These are phyloP conservation scores for Macrophomina phaseolina DNA, from an alignment of 2,329 filamentous ascomycete species.

Conservation along the genomic window DNA sequence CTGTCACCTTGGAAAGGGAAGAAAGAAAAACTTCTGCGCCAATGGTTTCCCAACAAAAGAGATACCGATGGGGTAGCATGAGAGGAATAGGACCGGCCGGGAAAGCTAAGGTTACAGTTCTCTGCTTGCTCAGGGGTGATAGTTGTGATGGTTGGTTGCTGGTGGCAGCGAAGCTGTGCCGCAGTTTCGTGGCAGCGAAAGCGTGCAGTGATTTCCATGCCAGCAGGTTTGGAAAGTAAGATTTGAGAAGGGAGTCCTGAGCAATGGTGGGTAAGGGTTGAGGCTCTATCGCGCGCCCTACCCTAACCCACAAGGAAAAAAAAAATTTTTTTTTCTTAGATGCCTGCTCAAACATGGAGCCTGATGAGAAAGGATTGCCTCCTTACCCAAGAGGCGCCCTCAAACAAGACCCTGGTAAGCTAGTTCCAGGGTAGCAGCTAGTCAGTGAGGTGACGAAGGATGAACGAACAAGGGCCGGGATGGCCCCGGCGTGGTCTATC, in stretches of 20 bases:
- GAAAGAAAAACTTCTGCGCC: not conserved
- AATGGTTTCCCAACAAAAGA: not conserved
- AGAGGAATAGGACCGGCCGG: too few species aligned
- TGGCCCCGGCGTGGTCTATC: conserved; percentile 4
- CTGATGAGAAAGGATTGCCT: not conserved
- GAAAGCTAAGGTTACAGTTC: not conserved
- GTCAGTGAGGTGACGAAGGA: too few species aligned
- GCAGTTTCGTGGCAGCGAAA: too few species aligned
- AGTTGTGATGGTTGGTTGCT: too few species aligned
- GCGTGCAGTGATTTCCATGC: not conserved
- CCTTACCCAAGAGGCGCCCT: not conserved
- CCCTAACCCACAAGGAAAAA: conserved; percentile 3
- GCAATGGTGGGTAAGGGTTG: not conserved
- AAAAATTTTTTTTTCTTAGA: not conserved
- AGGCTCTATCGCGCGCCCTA: not conserved
- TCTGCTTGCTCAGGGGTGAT: not conserved
- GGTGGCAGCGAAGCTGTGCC: too few species aligned
- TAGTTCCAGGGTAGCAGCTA: too few species aligned
- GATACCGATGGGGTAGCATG: too few species aligned
- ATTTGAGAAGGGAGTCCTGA: conserved; percentile 12
- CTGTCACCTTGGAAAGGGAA: not conserved
- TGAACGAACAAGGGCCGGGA: not conserved
- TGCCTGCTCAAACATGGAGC: not conserved
- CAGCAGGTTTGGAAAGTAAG: not conserved
- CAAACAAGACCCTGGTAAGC: conserved; percentile 1